Evolutionary conservation across 331 rosid genomes (phyloP).

Genomic region (Dryas integrifolia): DNA sequence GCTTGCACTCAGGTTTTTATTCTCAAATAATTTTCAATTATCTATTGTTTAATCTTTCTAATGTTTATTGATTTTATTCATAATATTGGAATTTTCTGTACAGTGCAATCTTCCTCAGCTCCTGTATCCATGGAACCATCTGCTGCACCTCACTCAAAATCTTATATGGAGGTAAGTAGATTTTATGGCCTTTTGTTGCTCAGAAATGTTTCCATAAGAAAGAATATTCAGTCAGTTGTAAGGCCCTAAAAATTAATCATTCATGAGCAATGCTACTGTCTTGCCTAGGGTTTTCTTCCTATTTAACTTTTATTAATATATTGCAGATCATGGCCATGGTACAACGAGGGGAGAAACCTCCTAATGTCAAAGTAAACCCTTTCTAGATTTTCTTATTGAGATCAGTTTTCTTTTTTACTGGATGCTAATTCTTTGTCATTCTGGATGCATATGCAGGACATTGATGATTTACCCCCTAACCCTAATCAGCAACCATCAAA

Average conservation of each 20-base stretch:
- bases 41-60: not conserved
- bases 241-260: not conserved
- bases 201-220: not conserved
- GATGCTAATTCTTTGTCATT: constrained; percentile 18
- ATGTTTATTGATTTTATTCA: constrained; percentile 16
- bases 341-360: constrained; percentile 92
- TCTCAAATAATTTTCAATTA: constrained; percentile 7
- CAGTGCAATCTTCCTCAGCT: constrained; percentile 79
- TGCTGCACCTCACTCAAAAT: constrained; percentile 73
- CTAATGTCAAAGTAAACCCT: constrained; percentile 67
- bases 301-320: constrained; percentile 19
- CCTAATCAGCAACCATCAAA: constrained; percentile 80
- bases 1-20: constrained; percentile 64
- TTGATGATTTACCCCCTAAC: constrained; percentile 70
- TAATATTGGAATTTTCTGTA: constrained; percentile 23
- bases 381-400: not conserved
- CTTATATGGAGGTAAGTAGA: constrained; percentile 72
- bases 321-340: constrained; percentile 89
- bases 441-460: constrained; percentile 56
- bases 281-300: constrained; percentile 17
- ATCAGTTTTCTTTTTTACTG: not conserved
- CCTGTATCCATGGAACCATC: constrained; percentile 65
- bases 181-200: constrained; percentile 22
- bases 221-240: not conserved
- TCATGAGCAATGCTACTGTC: not conserved